Evolutionary conservation across 2,329 filamentous ascomycete species (phyloP).

Genomic region (Boeremia exigua): DNA sequence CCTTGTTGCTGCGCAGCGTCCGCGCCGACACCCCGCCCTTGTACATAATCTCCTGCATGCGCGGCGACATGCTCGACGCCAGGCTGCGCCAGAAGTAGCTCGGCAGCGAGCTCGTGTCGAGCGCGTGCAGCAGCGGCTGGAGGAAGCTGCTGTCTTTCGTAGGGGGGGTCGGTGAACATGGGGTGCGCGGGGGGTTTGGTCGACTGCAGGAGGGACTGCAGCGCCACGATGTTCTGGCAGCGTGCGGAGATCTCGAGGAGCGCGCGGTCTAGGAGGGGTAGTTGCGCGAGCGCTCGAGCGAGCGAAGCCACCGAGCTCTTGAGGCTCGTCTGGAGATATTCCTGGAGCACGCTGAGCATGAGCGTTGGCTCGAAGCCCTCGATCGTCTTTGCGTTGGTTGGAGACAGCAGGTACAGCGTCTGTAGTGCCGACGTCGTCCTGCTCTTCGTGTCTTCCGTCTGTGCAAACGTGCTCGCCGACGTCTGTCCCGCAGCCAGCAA

Average conservation of each 20-base stretch:
- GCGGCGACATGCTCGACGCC: constrained; percentile 74
- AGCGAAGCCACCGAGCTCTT: constrained; percentile 79
- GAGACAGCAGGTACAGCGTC: constrained; percentile 82
- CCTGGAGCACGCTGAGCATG: constrained; percentile 77
- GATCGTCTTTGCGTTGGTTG: constrained; percentile 59
- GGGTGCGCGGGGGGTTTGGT: constrained; percentile 74
- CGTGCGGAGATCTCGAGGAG: constrained; percentile 80
- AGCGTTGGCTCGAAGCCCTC: constrained; percentile 68
- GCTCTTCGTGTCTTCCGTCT: constrained; percentile 76
- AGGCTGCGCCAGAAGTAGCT: constrained; percentile 95
- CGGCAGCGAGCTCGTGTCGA: constrained; percentile 86
- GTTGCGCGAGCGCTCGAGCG: constrained; percentile 74
- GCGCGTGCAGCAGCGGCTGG: constrained; percentile 72
- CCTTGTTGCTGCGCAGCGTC: constrained; percentile 77
- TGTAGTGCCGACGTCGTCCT: constrained; percentile 75
- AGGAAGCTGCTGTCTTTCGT: constrained; percentile 65
- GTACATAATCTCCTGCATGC: constrained; percentile 83
- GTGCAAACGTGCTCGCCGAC: constrained; percentile 59
- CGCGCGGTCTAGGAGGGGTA: constrained; percentile 82
- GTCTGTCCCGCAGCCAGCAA: constrained; percentile 49
- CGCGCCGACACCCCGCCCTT: constrained; percentile 84
- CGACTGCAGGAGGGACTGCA: constrained; percentile 76
- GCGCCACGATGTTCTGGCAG: constrained; percentile 89
- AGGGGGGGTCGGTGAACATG: constrained; percentile 52
- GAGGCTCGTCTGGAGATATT: constrained; percentile 80